Evolutionary conservation across 2,329 filamentous ascomycete genomes (phyloP).

Genomic region (Paraconiothyrium brasiliense): DNA sequence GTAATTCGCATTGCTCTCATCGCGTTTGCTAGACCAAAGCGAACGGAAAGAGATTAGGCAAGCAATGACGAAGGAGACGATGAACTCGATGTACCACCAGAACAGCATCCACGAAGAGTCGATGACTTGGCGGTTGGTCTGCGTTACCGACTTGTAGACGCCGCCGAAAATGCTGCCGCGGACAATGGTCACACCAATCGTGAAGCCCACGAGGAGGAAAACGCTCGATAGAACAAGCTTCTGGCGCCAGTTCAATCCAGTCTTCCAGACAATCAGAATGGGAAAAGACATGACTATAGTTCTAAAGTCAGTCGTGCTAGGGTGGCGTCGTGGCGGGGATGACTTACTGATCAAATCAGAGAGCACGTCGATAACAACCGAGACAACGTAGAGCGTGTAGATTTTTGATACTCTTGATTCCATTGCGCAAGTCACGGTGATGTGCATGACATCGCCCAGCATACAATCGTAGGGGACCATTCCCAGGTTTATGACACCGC

Average conservation of each 20-base stretch:
- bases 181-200: slow-evolving; percentile 16
- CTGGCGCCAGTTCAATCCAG: slow-evolving; percentile 13
- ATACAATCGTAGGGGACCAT: slow-evolving; percentile 12
- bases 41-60: slow-evolving; percentile 15
- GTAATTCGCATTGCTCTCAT: background rate
- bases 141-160: slow-evolving; percentile 11
- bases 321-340: background rate
- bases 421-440: slow-evolving; percentile 5
- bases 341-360: slow-evolving; percentile 15
- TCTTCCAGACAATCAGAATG: slow-evolving; percentile 17
- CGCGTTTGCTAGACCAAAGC: slow-evolving; percentile 11
- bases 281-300: slow-evolving; percentile 15
- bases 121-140: slow-evolving; percentile 14
- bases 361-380: slow-evolving; percentile 11
- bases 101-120: slow-evolving; percentile 17
- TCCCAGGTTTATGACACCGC: slow-evolving; percentile 5
- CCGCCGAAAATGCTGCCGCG: slow-evolving; percentile 19
- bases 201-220: slow-evolving; percentile 15
- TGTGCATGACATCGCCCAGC: slow-evolving; percentile 4
- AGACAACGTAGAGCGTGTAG: slow-evolving; percentile 9
- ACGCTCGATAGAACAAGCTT: slow-evolving; percentile 17
- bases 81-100: slow-evolving; percentile 19
- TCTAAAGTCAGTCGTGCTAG: background rate
- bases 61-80: slow-evolving; percentile 15
- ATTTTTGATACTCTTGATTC: slow-evolving; percentile 9